These are phyloP conservation scores for Orbilia quercus DNA, from an alignment of 2,329 filamentous ascomycete genomes.

Conservation along the genomic window DNA sequence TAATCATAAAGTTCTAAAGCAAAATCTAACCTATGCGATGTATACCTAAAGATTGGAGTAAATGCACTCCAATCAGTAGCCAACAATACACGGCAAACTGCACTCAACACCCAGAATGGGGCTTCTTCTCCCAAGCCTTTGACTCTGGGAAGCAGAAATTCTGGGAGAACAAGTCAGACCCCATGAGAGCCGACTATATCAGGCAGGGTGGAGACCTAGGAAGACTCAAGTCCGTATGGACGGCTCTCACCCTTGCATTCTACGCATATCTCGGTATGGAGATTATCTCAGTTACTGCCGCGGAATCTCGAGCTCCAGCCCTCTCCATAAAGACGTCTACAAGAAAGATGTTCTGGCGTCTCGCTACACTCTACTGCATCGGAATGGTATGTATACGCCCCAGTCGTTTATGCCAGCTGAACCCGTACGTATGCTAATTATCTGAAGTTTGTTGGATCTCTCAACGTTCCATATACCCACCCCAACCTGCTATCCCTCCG, in stretches of 20 bases:
- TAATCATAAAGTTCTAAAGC: slow-evolving; percentile 58
- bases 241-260: slow-evolving; percentile 63
- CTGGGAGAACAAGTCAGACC: slow-evolving; percentile 53
- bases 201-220: slow-evolving; percentile 61
- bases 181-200: slow-evolving; percentile 54
- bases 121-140: slow-evolving; percentile 54
- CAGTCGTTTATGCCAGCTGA: neutral
- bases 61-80: slow-evolving; percentile 33
- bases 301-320: slow-evolving; percentile 63
- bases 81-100: slow-evolving; percentile 43
- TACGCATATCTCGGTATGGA: slow-evolving; percentile 66
- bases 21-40: slow-evolving; percentile 57
- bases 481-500: slow-evolving; percentile 55
- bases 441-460: slow-evolving; percentile 63
- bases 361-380: slow-evolving; percentile 65
- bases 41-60: slow-evolving; percentile 51
- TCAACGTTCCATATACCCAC: slow-evolving; percentile 65
- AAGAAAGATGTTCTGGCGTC: slow-evolving; percentile 64
- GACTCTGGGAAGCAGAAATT: slow-evolving; percentile 46
- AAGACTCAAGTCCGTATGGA: slow-evolving; percentile 63
- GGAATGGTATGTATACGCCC: slow-evolving; percentile 59
- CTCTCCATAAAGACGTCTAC: slow-evolving; percentile 66
- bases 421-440: neutral
- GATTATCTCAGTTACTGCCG: slow-evolving; percentile 64
- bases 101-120: slow-evolving; percentile 50